Base-by-base conservation (phyloP, 1,284 basidiomycete genomes). In the Boletus holoroseus region DNA sequence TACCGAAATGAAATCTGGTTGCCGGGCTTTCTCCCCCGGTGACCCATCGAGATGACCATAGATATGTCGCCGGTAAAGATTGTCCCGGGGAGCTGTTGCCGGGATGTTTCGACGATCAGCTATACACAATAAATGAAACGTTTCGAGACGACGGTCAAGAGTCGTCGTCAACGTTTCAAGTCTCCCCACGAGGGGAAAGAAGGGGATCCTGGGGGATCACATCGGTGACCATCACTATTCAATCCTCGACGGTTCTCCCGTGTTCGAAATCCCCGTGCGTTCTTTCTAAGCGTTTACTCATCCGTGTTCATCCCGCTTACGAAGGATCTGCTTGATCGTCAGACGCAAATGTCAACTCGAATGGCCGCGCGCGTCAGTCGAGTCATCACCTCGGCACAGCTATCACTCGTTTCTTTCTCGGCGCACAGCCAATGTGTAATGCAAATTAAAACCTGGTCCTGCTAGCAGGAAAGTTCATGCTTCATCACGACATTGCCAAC, bases 1-100 rank as follows among this genome's bases (percentile, higher is more conserved):
- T 49, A 50, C 60, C 60, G 62, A 63, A 53, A 63, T 64, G 61
- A 64, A 59, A 56, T 61, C 53, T 48, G 41, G 38, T 61, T 51
- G 9, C 47, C 53, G 46, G 49, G 6, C 12, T 12, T 47, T n/a
- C 16, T 36, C 35, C 16, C 30, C 47, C 41, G 39, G 47, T 31
- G 20, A 44, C 49, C 47, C 27, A 58, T 50, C 43, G 22, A 46
- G 47, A 48, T 50, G 34, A 46, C 38, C 45, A 38, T 34, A 40
- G 47, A 35, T 41, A 49, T 52, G 22, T 58, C 36, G n/a, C 57
- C 56, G 48, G 45, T 8, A 16, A 20, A 5, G 11, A 31, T 48
- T 44, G 18, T 24, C 30, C 28, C 39, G 43, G 34, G 22, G 13
- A 18, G 18, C 40, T 8, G 35, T 32, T 39, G 31, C 30, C 7